Percentiles rank a stretch among this genome's conserved stretches.
phyloP scores from a whole-genome alignment of 805 yeast genomes.

The Candida tallmaniae region DNA sequence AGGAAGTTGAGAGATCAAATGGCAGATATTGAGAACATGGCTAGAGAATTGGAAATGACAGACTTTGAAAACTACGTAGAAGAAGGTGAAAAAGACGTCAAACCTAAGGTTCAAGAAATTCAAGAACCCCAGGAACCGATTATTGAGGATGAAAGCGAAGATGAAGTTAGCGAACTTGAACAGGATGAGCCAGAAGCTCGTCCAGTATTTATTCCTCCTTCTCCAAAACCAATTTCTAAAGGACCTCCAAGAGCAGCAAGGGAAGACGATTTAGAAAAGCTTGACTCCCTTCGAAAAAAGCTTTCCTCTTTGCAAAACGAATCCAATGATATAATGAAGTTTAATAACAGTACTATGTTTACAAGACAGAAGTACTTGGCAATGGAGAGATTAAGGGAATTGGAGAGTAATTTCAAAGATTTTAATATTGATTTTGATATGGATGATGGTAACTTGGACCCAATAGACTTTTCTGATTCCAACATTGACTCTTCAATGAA shows the following conservation, averaged over 20 bases:
- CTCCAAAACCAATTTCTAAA: conserved; percentile 10
- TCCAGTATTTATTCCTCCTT: conserved; percentile 5
- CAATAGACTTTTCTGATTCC: conserved; percentile 11
- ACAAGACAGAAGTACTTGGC: conserved; percentile 61
- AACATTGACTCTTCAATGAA: conserved; percentile 32
- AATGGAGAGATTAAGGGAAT: conserved; percentile 63
- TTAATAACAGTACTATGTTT: conserved; percentile 56
- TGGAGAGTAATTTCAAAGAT: conserved; percentile 64
- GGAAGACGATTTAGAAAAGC: conserved; percentile 50
- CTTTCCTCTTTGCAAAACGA: conserved; percentile 63
- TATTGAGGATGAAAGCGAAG: conserved; percentile 1
- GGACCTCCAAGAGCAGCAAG: conserved; percentile 36
- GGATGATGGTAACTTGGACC: conserved; percentile 11
- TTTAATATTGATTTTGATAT: conserved; percentile 52
- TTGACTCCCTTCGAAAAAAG: conserved; percentile 52
- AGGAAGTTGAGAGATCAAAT: conserved; percentile 74
- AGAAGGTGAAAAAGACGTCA: conserved; percentile 4
- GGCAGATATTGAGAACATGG: conserved; percentile 82
- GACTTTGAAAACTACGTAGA: conserved; percentile 53
- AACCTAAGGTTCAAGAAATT: neutral
- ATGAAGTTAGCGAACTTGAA: conserved; percentile 14
- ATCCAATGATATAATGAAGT: conserved; percentile 71
- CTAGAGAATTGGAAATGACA: conserved; percentile 79
- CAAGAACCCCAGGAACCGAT: neutral
- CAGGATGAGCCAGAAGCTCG: conserved; percentile 6